Conservation (phyloP, 768 basidiomycete species). For the Termitomyces sp. region DNA sequence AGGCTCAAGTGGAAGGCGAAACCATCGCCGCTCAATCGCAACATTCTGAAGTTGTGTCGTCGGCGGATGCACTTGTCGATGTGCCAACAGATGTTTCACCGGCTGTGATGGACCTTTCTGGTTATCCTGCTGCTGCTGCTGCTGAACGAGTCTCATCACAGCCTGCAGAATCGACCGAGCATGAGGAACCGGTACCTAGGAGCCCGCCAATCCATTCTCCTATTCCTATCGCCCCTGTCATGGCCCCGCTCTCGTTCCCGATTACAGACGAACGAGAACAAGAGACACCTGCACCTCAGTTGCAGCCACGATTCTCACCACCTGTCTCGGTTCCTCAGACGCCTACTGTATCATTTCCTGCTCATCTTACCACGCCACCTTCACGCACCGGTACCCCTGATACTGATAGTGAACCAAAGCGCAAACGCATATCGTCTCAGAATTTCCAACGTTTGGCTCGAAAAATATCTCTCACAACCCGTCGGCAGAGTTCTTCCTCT, state of each 20-base stretch:
- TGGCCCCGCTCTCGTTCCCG: slow-evolving; percentile 28
- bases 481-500: slow-evolving; percentile 49
- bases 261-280: slow-evolving; percentile 21
- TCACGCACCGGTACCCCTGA: slow-evolving; percentile 70
- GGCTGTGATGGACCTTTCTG: slow-evolving; percentile 3
- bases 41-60: slow-evolving; percentile 1
- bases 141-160: slow-evolving; percentile 20
- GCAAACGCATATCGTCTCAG: slow-evolving; percentile 78
- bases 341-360: slow-evolving; percentile 65
- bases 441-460: slow-evolving; percentile 81
- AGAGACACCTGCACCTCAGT: background rate
- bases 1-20: slow-evolving; percentile 6
- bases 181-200: slow-evolving; percentile 12
- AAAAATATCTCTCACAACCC: slow-evolving; percentile 61
- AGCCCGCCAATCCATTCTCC: slow-evolving; percentile 7
- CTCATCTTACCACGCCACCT: slow-evolving; percentile 52
- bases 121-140: slow-evolving; percentile 21
- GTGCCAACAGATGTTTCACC: slow-evolving; percentile 7
- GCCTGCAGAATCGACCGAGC: slow-evolving; percentile 3
- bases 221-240: slow-evolving; percentile 7
- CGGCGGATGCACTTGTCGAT: slow-evolving; percentile 5
- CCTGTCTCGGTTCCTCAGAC: slow-evolving; percentile 16
- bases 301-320: slow-evolving; percentile 7
- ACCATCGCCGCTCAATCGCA: background rate
- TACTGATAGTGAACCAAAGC: slow-evolving; percentile 67